Base-by-base conservation (phyloP, 1,284 basidiomycete species). In the Mycena citricolor region DNA sequence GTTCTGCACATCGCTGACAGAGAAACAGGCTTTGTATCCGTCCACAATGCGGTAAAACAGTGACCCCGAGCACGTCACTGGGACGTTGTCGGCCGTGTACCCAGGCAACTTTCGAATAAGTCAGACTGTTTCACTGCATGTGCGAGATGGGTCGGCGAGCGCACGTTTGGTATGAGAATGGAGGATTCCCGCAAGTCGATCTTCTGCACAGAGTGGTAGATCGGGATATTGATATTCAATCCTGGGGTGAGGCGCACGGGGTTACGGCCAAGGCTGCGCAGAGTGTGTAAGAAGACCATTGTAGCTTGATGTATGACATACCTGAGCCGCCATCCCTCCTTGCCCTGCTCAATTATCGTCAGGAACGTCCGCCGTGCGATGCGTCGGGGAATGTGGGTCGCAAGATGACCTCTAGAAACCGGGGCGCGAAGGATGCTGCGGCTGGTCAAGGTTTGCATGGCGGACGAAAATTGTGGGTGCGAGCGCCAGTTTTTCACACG, bases 31-130 rank as follows among this genome's bases (percentile, higher is more conserved):
- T 55, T 73, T 68, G 58, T 78, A 78, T 25, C 72, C 69, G 49
- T 77, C 67, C 2, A 56, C 57, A 17, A 78, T 68, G 8, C 70
- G 67, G 56, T 68, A 77, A 58, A 77, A 77, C 0, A 77, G 62
- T 1, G 74, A 76, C 8, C 74, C 74, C 4, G 75, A 76, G 32
- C 71, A 67, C 4, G 66, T 57, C 4, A 77, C 71, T 10, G 74
- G 76, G 3, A 73, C 74, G 56, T 78, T 77, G 58, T 78, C 76
- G 2, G 68, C 61, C 1, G 75, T 78, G 57, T 76, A 77, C 13
- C 70, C 74, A 7, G 67, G 64, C 23, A 73, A 61, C 67, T n/a
- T 69, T 29, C n/a, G 38, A 16, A 24, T 7, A 20, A n/a, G 14
- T 37, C n/a, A 46, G 26, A 11, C 32, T 31, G 7, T 5, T n/a